Conservation (phyloP, 1,284 basidiomycete genomes). For the Termitomyces sp. region DNA sequence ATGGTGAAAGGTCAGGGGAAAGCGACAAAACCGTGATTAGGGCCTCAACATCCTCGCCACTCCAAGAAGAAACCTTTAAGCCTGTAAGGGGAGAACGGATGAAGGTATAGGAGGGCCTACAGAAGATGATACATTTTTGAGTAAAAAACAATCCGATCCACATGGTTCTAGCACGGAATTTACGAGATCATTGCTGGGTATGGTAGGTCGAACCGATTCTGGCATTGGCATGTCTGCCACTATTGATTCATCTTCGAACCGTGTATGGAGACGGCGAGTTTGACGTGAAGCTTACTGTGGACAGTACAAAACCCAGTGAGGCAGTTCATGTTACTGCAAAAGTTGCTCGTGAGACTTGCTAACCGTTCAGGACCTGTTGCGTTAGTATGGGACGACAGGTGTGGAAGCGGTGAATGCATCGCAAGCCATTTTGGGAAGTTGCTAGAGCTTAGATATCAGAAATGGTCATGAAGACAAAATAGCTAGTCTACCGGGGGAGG, state of each 20-base stretch:
- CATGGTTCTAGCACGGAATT: constrained; percentile 27
- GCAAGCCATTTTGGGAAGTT: constrained; percentile 28
- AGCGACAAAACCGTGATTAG: constrained; percentile 27
- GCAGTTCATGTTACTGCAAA: constrained; percentile 54
- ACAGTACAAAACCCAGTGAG: constrained; percentile 43
- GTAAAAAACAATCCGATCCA: constrained; percentile 34
- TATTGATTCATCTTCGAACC: constrained; percentile 13
- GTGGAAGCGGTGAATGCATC: constrained; percentile 17
- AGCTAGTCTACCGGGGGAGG: constrained; percentile 29
- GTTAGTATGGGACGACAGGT: constrained; percentile 7
- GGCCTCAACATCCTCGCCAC: constrained; percentile 25
- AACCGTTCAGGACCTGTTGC: constrained; percentile 15
- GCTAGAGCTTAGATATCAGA: constrained; percentile 12
- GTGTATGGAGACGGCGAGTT: not conserved
- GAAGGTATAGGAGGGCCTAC: not conserved
- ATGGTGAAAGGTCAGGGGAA: constrained; percentile 35
- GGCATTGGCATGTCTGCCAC: constrained; percentile 30
- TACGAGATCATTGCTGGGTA: constrained; percentile 21
- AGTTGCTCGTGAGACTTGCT: constrained; percentile 31
- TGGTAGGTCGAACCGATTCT: constrained; percentile 18
- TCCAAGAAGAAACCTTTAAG: constrained; percentile 27
- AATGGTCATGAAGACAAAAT: not conserved
- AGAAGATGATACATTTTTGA: constrained; percentile 10
- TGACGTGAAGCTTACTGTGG: constrained; percentile 37
- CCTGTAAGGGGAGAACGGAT: not conserved